phyloP scores from a whole-genome alignment of 768 basidiomycete species.

The Lentinula edodes region DNA sequence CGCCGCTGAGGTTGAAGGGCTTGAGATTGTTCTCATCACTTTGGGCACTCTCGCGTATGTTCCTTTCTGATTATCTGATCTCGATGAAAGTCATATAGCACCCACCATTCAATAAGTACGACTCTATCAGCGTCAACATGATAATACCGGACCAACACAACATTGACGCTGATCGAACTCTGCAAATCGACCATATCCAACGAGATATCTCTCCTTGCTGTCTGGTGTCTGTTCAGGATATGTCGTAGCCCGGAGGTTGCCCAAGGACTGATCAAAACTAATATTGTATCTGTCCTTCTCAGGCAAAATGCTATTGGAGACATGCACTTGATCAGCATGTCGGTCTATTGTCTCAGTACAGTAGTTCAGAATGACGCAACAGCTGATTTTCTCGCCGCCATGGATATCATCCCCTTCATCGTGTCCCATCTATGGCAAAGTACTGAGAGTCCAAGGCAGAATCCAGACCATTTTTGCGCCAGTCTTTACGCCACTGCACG shows the following conservation, averaged over 20 bases:
- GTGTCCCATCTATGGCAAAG: slow-evolving; percentile 15
- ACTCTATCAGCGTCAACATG: slow-evolving; percentile 20
- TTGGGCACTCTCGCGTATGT: slow-evolving; percentile 20
- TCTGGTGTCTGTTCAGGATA: slow-evolving; percentile 20
- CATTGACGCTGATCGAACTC: slow-evolving; percentile 17
- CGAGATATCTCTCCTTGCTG: slow-evolving; percentile 15
- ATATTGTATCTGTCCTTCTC: slow-evolving; percentile 12
- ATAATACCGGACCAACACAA: slow-evolving; percentile 20
- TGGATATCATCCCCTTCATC: slow-evolving; percentile 11
- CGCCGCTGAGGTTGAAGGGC: slow-evolving; percentile 17
- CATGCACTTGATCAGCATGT: slow-evolving; percentile 10
- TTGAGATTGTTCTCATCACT: slow-evolving; percentile 17
- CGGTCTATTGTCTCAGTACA: slow-evolving; percentile 19
- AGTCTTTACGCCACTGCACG: slow-evolving; percentile 19
- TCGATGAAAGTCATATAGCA: too few species aligned
- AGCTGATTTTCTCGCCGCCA: slow-evolving; percentile 16
- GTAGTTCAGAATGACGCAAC: slow-evolving; percentile 16
- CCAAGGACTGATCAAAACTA: slow-evolving; percentile 17
- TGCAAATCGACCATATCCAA: slow-evolving; percentile 15
- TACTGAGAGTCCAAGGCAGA: slow-evolving; percentile 5
- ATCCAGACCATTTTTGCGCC: slow-evolving; percentile 16
- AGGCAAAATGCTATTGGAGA: slow-evolving; percentile 15
- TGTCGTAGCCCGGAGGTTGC: slow-evolving; percentile 18
- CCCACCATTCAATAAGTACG: slow-evolving; percentile 8
- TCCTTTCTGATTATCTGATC: neutral